phyloP scores from a whole-genome alignment of 306 rosid species.

The Fragaria nilgerrensis region DNA sequence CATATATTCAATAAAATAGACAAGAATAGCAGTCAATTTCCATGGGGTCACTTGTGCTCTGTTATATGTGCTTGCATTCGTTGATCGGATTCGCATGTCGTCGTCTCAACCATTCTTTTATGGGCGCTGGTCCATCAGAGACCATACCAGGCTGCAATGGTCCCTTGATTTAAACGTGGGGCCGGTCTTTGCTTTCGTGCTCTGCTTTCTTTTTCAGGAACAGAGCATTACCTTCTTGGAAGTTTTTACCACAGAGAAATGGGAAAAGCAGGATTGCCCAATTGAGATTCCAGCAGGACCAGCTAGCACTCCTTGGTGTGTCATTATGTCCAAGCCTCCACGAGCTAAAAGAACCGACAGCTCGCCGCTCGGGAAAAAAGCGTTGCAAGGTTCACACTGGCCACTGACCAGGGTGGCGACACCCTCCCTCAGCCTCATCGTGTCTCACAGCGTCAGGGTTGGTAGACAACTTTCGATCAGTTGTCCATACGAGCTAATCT shows the following conservation, averaged over 20 bases:
- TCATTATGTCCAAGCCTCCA: background rate
- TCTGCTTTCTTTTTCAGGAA: background rate
- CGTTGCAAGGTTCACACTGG: background rate
- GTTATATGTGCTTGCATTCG: background rate
- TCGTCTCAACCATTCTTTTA: background rate
- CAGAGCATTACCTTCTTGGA: background rate
- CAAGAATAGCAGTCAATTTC: background rate
- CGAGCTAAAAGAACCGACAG: background rate
- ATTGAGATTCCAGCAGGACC: background rate
- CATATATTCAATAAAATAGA: background rate
- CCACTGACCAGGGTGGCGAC: too few relatives aligned
- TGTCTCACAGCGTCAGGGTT: background rate
- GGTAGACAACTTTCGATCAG: background rate
- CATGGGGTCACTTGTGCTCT: background rate
- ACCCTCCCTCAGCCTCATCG: too few relatives aligned
- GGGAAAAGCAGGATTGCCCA: background rate
- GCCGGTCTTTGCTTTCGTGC: background rate
- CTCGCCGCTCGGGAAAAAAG: background rate
- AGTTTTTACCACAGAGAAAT: background rate
- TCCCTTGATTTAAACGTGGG: background rate
- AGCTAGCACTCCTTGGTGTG: too few relatives aligned
- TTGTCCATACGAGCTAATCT: too few relatives aligned
- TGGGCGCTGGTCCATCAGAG: background rate
- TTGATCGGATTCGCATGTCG: slow-evolving; percentile 9
- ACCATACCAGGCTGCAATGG: background rate